Evolutionary conservation across 768 basidiomycete species (phyloP).

Genomic region (Tubosaeta sp.): DNA sequence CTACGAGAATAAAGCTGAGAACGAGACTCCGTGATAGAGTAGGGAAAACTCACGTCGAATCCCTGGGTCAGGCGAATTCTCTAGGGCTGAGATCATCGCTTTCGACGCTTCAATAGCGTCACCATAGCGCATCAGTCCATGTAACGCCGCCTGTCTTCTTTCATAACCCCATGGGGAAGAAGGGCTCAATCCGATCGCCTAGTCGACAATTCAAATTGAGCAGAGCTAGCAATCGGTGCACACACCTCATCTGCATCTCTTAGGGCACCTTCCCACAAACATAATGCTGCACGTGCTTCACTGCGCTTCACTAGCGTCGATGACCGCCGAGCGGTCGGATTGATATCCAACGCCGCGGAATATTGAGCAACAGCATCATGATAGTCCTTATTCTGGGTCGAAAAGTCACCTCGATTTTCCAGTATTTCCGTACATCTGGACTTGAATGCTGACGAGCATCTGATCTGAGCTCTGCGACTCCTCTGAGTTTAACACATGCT

Average conservation of each 20-base stretch:
- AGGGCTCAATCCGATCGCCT: slow-evolving; percentile 10
- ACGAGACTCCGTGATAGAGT: neutral
- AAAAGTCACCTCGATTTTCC: slow-evolving; percentile 9
- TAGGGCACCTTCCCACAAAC: slow-evolving; percentile 10
- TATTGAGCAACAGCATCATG: slow-evolving; percentile 5
- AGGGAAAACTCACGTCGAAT: slow-evolving; percentile 7
- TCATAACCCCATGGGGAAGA: slow-evolving; percentile 15
- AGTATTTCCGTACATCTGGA: slow-evolving; percentile 1
- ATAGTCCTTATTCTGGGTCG: slow-evolving; percentile 2
- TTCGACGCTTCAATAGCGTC: slow-evolving; percentile 7
- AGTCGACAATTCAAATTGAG: neutral
- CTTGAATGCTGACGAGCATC: slow-evolving; percentile 4
- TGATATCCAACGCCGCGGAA: slow-evolving; percentile 7
- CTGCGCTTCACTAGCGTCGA: slow-evolving; percentile 10
- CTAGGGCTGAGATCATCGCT: slow-evolving; percentile 10
- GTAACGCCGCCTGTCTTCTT: slow-evolving; percentile 12
- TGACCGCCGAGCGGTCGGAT: neutral
- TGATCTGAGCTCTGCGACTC: neutral
- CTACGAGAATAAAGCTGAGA: slow-evolving; percentile 4
- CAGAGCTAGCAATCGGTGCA: neutral
- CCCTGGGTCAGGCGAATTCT: slow-evolving; percentile 5
- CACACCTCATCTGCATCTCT: slow-evolving; percentile 17
- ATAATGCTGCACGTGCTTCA: slow-evolving; percentile 1
- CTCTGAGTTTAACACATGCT: neutral
- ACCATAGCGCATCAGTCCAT: slow-evolving; percentile 6